Conservation (phyloP, 2,329 filamentous ascomycete genomes). For the Cercospora zeae-maydis region DNA sequence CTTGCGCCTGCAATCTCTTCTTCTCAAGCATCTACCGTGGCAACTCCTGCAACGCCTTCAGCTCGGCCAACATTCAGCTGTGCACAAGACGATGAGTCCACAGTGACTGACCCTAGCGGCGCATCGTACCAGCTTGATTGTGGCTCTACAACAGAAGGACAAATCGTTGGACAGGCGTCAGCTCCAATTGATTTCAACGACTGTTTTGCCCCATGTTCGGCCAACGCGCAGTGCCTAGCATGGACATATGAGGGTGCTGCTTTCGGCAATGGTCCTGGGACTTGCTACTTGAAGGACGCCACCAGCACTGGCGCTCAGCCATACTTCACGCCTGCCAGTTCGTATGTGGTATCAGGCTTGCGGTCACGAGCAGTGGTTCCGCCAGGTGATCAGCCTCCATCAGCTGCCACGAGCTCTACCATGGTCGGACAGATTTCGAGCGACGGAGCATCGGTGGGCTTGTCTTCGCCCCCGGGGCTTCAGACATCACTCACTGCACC, state of each 20-base stretch:
- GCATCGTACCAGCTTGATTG: slow-evolving; percentile 5
- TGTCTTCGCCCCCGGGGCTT: no score
- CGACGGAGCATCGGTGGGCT: no score
- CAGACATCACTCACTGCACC: no score
- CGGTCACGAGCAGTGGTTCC: neutral
- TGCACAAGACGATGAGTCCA: slow-evolving; percentile 4
- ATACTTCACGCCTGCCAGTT: neutral
- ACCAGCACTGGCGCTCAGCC: neutral
- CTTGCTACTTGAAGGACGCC: slow-evolving; percentile 24
- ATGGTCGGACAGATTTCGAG: neutral
- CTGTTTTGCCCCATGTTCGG: slow-evolving; percentile 28
- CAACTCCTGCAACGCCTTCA: neutral
- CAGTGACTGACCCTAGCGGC: slow-evolving; percentile 8
- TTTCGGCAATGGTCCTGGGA: slow-evolving; percentile 27
- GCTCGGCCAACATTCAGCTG: slow-evolving; percentile 10
- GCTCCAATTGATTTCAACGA: slow-evolving; percentile 18
- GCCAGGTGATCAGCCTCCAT: neutral
- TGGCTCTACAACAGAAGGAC: neutral
- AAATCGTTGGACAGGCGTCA: neutral
- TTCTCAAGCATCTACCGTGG: no score
- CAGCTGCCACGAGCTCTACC: neutral
- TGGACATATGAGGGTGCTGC: slow-evolving; percentile 25
- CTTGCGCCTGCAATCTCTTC: neutral
- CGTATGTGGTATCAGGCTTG: slow-evolving; percentile 5
- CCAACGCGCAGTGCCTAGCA: slow-evolving; percentile 21